Percentiles rank a stretch among this genome's conserved stretches.
Conservation (phyloP, 2,329 filamentous ascomycete genomes). For the Mycosphaerella sp. region DNA sequence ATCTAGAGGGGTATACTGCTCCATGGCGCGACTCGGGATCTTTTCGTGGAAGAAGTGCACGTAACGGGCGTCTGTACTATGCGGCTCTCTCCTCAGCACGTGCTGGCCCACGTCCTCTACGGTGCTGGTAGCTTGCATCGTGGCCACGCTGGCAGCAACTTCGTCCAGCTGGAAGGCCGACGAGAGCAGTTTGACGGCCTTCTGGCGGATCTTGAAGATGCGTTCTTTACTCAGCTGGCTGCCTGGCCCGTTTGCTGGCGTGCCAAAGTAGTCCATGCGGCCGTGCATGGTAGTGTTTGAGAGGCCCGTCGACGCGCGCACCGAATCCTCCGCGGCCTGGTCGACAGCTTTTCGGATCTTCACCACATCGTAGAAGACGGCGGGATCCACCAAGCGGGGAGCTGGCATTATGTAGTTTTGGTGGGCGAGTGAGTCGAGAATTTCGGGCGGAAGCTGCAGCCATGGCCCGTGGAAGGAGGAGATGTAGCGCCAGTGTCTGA, state of each 20-base stretch:
- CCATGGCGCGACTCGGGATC: constrained; percentile 69
- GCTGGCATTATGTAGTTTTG: constrained; percentile 72
- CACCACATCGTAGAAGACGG: constrained; percentile 75
- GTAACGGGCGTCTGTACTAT: constrained; percentile 68
- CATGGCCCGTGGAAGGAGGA: constrained; percentile 78
- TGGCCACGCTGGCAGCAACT: constrained; percentile 74
- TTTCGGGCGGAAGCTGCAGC: constrained; percentile 71
- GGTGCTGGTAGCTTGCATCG: constrained; percentile 73
- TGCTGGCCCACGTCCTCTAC: constrained; percentile 69
- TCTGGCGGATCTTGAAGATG: constrained; percentile 71
- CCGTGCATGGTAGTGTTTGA: constrained; percentile 59
- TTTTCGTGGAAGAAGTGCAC: constrained; percentile 94
- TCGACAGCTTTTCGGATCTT: constrained; percentile 77
- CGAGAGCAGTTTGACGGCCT: constrained; percentile 70
- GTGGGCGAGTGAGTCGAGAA: constrained; percentile 71
- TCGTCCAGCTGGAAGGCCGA: constrained; percentile 76
- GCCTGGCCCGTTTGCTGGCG: constrained; percentile 45
- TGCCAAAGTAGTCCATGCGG: constrained; percentile 40
- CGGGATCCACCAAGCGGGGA: constrained; percentile 70
- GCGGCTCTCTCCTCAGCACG: constrained; percentile 64
- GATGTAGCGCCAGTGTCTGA: constrained; percentile 77
- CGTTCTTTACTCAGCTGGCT: constrained; percentile 68
- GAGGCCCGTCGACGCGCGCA: constrained; percentile 68
- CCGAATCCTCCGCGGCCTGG: constrained; percentile 69
- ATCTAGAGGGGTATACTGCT: constrained; percentile 62